phyloP scores from a whole-genome alignment of 2,329 filamentous ascomycete species.

The Orbilia blumenaviensis region DNA sequence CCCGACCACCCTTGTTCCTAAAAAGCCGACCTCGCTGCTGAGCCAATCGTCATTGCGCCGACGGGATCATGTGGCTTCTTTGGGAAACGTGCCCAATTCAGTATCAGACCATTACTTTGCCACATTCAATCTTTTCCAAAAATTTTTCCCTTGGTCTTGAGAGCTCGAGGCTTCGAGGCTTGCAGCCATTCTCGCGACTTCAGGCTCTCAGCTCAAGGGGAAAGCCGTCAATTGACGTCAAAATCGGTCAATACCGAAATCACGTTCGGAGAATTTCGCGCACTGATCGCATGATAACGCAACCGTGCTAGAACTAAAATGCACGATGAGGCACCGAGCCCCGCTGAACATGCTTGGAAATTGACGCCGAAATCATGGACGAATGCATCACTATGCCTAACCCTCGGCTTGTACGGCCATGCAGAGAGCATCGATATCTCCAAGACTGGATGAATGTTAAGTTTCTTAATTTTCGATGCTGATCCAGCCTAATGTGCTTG shows the following conservation, averaged over 20 bases:
- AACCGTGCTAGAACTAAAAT: not conserved
- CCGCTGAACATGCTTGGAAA: too few relatives aligned
- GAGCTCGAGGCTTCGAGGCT: conserved; percentile 27
- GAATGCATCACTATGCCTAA: too few relatives aligned
- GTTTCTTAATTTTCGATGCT: too few relatives aligned
- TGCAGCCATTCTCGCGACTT: not conserved
- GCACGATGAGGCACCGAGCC: not conserved
- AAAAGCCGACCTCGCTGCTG: not conserved
- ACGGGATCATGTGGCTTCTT: conserved; percentile 22
- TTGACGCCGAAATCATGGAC: too few relatives aligned
- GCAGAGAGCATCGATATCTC: too few relatives aligned
- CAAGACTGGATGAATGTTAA: too few relatives aligned
- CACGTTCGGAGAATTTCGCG: not conserved
- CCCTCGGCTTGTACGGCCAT: too few relatives aligned
- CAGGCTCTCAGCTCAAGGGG: not conserved
- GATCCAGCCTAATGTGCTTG: too few relatives aligned
- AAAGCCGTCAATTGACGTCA: not conserved
- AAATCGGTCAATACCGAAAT: not conserved
- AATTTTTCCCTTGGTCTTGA: too few relatives aligned
- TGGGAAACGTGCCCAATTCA: not conserved
- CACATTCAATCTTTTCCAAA: conserved; percentile 9
- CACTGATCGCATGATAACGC: not conserved
- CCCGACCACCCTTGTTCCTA: not conserved
- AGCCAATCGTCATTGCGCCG: conserved; percentile 31
- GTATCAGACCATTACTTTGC: not conserved